Conservation (phyloP, 352 stramenopile species). For the Phytopythium mirpurense region DNA sequence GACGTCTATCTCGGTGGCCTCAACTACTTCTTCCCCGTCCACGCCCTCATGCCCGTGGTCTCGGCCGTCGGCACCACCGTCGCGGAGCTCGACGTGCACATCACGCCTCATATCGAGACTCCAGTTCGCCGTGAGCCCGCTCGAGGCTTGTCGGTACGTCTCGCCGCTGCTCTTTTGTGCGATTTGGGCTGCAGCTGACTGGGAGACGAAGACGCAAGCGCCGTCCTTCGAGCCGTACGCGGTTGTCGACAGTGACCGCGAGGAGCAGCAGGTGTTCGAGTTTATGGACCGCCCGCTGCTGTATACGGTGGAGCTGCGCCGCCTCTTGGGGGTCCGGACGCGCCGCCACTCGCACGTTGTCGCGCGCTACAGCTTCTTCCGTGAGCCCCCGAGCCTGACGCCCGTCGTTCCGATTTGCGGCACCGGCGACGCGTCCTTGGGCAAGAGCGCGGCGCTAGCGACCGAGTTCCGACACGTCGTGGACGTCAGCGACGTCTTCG, state of each 20-base stretch:
- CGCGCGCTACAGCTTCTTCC: conserved; percentile 45
- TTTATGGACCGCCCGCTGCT: conserved; percentile 47
- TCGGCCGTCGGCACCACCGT: conserved; percentile 41
- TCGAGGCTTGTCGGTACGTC: neutral
- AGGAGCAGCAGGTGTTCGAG: conserved; percentile 46
- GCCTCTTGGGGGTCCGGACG: conserved; percentile 16
- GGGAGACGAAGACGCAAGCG: conserved; percentile 6
- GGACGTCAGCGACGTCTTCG: conserved; percentile 42
- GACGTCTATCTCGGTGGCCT: conserved; percentile 50
- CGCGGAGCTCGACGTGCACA: conserved; percentile 32
- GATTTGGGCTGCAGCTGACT: too few species aligned
- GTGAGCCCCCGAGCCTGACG: conserved; percentile 25
- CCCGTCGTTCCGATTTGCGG: conserved; percentile 12
- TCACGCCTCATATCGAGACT: conserved; percentile 30
- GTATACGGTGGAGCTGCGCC: conserved; percentile 30
- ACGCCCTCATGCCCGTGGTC: conserved; percentile 41
- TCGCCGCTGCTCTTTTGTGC: neutral
- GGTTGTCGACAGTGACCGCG: conserved; percentile 22
- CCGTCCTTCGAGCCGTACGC: conserved; percentile 32
- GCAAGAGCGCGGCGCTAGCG: conserved; percentile 9
- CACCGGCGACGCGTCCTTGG: neutral
- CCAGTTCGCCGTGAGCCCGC: neutral
- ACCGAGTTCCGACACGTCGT: conserved; percentile 30
- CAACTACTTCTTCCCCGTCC: conserved; percentile 56
- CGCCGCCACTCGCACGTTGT: conserved; percentile 33